Base-by-base conservation (phyloP, 2,329 filamentous ascomycete genomes). In the Colletotrichum liriopes region DNA sequence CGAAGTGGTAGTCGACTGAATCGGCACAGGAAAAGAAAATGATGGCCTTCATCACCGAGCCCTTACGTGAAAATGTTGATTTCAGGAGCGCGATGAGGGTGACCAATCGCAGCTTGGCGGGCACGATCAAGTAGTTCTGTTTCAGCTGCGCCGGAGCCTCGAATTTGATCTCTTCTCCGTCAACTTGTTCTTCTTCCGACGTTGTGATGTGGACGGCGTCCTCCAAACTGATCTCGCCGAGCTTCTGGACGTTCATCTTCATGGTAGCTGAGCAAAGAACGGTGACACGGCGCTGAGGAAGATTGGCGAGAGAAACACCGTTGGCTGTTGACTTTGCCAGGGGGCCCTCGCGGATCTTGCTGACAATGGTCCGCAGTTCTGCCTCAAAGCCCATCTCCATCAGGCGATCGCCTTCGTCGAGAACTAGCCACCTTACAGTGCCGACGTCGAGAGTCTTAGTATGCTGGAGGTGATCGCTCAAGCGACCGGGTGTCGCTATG, bases 371-470 rank as follows among this genome's bases (percentile, higher is more conserved):
- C 79, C 94, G 93, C 72, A 99, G 90, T 78, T 98, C 96, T 65
- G 98, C 92, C 82, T 98, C 96, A 76, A 99, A 99, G 0, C 96
- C 96, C 78, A 98, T 88, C 79, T 99, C 96, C 96, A 99, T 98
- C 80, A 99, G 86, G n/a, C 96, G 90, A 86, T 99, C 96, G 39
- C 96, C 96, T 82, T 99, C 96, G 77, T 99, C 96, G 7, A 99
- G 88, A 2, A 99, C 92, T 32, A 99, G 85, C 96, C 96, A 99
- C 72, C 96, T 89, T 5, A 98, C 96, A 29, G 93, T 95, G 77
- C 93, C 93, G 51, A 98, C 91, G 75, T 96, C 94, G 64, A 99
- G 86, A 0, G 92, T 94, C 81, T 98, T 91, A 0, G 96, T 99
- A 79, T 98, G 94, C 76, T 97, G 93, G 59, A 99, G 84, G 82